Percentiles rank a stretch among this genome's conserved stretches.
phyloP scores from a whole-genome alignment of 352 stramenopile species.

The Globisporangium spinosum region DNA sequence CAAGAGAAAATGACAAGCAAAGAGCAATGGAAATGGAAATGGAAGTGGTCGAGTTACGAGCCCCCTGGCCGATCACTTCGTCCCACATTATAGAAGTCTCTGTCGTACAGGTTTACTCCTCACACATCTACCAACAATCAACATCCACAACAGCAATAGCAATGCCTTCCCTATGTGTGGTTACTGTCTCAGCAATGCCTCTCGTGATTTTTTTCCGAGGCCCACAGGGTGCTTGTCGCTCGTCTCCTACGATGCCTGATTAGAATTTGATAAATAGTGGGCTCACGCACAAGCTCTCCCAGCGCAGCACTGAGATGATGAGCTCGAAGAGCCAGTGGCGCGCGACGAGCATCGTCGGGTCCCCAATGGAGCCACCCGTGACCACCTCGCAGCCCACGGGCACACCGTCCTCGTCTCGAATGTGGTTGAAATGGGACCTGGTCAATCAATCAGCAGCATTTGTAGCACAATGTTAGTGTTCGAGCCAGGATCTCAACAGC shows the following conservation, averaged over 20 bases:
- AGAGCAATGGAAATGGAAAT: neutral
- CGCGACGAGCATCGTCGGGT: conserved; percentile 45
- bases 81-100: neutral
- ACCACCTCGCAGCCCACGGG: conserved; percentile 47
- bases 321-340: conserved; percentile 70
- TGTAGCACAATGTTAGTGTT: neutral
- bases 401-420: conserved; percentile 33
- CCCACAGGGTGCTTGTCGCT: no score
- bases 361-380: conserved; percentile 45
- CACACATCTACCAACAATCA: neutral
- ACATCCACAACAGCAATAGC: neutral
- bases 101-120: neutral
- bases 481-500: neutral
- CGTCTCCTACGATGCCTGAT: no score
- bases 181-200: no score
- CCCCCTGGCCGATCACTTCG: neutral
- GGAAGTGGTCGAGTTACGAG: neutral
- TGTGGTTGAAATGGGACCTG: conserved; percentile 55
- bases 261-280: conserved; percentile 41
- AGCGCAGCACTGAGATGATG: conserved; percentile 56
- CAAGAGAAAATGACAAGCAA: neutral
- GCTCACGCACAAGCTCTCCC: conserved; percentile 46
- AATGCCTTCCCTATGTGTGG: no score
- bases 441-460: conserved; percentile 1
- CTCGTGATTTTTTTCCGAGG: no score